A percentile compares a stretch with the other conserved stretches of the same genome.
Evolutionary conservation across 179 eudicot genomes (phyloP).

Genomic region (Silene coronaria): DNA sequence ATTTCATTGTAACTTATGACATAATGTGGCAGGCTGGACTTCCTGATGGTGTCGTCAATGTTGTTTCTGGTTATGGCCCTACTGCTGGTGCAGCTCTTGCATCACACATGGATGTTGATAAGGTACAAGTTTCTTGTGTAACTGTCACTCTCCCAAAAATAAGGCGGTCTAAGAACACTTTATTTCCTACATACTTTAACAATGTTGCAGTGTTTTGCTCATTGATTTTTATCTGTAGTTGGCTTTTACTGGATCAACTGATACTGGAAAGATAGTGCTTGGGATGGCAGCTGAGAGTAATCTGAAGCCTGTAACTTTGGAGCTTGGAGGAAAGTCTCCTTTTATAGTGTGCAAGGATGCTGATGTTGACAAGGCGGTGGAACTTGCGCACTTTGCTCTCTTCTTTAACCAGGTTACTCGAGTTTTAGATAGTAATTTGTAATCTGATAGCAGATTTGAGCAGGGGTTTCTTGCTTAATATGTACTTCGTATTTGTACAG

Average conservation of each 20-base stretch:
- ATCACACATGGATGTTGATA: slow-evolving; percentile 87
- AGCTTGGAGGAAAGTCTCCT: slow-evolving; percentile 86
- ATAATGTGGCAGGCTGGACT: slow-evolving; percentile 56
- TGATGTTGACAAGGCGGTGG: slow-evolving; percentile 67
- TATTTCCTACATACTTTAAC: background rate
- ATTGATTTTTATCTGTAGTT: slow-evolving; percentile 32
- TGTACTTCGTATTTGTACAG: slow-evolving; percentile 20
- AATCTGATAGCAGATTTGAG: background rate
- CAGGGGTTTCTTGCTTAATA: background rate
- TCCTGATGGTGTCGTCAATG: slow-evolving; percentile 80
- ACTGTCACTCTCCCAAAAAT: background rate
- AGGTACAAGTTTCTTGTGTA: slow-evolving; percentile 29
- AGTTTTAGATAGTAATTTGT: background rate
- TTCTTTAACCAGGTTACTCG: slow-evolving; percentile 66
- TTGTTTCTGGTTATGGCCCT: slow-evolving; percentile 65
- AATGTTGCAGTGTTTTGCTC: background rate
- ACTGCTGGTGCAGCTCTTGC: slow-evolving; percentile 73
- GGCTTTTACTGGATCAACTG: slow-evolving; percentile 75
- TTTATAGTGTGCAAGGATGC: slow-evolving; percentile 79
- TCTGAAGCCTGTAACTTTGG: slow-evolving; percentile 60
- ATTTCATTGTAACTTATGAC: background rate
- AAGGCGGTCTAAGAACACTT: background rate
- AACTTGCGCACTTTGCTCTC: slow-evolving; percentile 65
- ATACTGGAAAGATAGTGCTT: slow-evolving; percentile 47
- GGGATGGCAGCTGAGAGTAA: slow-evolving; percentile 57